Evolutionary conservation across 2,329 filamentous ascomycete species (phyloP).

Genomic region (Elsinoe arachidis): DNA sequence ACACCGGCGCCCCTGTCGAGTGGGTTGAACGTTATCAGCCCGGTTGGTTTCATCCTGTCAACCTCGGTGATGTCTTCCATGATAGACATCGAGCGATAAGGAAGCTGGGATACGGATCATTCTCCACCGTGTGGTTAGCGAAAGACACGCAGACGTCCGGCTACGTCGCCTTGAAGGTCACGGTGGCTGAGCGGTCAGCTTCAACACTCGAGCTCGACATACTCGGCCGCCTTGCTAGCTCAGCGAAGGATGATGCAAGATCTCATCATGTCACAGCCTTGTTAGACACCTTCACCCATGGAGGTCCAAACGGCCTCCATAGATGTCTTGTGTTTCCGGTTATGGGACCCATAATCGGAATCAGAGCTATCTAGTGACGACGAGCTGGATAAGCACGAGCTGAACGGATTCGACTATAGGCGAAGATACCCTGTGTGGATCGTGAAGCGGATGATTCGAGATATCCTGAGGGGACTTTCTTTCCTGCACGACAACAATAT

Average conservation of each 20-base stretch:
- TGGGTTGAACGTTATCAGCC: background rate
- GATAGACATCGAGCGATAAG: background rate
- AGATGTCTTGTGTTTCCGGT: background rate
- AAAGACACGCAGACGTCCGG: background rate
- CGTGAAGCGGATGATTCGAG: background rate
- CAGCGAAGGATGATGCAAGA: background rate
- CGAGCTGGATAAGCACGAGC: background rate
- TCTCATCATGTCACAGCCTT: background rate
- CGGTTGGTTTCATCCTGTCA: background rate
- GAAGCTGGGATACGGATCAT: background rate
- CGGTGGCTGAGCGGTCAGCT: background rate
- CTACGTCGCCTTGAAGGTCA: background rate
- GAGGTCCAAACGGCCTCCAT: background rate
- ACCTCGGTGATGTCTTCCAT: background rate
- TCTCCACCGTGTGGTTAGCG: background rate
- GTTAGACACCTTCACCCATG: background rate
- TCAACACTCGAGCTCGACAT: background rate
- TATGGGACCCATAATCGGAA: background rate
- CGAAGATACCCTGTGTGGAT: background rate
- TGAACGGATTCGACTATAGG: background rate
- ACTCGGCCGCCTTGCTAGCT: background rate
- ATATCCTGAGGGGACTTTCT: background rate
- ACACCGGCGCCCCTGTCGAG: background rate
- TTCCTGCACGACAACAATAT: background rate
- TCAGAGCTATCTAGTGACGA: no score